Percentiles rank a stretch among this genome's conserved stretches.
Conservation (phyloP, 2,329 filamentous ascomycete species). For the Colletotrichum abscissum region DNA sequence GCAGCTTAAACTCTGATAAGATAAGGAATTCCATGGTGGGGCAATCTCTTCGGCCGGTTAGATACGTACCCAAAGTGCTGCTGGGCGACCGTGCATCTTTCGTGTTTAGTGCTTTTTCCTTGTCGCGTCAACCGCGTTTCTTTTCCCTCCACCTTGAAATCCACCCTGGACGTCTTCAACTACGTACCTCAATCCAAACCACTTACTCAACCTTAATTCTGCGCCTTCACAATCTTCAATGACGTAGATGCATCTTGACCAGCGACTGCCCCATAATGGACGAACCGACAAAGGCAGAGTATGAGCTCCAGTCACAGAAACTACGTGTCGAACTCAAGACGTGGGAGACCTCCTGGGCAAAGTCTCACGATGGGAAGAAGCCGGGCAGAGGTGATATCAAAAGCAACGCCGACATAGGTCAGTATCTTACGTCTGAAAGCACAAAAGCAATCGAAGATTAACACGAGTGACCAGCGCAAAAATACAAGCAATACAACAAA, state of each 20-base stretch:
- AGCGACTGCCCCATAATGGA: conserved; percentile 54
- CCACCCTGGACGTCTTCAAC: conserved; percentile 6
- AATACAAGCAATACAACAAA: conserved; percentile 82
- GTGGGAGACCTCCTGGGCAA: conserved; percentile 78
- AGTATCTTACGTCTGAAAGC: not conserved
- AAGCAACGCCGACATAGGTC: conserved; percentile 77
- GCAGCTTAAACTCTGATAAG: not conserved
- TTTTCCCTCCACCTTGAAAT: conserved; percentile 4
- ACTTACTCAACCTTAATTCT: not conserved
- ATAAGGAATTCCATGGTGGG: not conserved
- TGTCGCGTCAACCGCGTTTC: conserved; percentile 29
- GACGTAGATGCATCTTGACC: conserved; percentile 4
- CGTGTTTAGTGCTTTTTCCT: conserved; percentile 31
- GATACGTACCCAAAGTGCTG: not conserved
- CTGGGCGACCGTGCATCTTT: conserved; percentile 9
- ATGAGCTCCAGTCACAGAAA: conserved; percentile 61
- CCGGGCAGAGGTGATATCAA: conserved; percentile 82
- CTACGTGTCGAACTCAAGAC: conserved; percentile 78
- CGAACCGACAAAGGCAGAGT: conserved; percentile 52
- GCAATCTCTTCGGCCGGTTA: not conserved
- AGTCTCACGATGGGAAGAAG: conserved; percentile 73
- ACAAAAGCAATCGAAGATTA: not conserved
- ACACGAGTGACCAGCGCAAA: conserved; percentile 61
- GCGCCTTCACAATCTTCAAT: conserved; percentile 3
- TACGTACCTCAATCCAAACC: not conserved